Evolutionary conservation across 768 basidiomycete genomes (phyloP).

Genomic region (Tulasnella sp.): DNA sequence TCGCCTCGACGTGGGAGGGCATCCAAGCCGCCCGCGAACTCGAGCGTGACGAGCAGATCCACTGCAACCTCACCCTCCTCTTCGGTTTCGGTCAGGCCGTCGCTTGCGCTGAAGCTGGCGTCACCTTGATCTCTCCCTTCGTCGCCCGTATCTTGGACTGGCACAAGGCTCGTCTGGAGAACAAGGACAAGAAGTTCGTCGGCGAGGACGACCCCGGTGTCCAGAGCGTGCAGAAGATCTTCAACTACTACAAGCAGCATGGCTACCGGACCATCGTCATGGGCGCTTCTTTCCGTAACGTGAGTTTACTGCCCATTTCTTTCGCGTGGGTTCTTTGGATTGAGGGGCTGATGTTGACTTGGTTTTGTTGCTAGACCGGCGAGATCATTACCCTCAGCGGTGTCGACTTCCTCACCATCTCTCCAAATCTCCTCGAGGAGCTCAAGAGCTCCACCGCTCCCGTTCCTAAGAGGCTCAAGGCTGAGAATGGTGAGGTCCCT

Average conservation of each 20-base stretch:
- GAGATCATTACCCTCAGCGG: slow-evolving; percentile 96
- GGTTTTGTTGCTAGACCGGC: slow-evolving; percentile 54
- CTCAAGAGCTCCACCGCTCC: slow-evolving; percentile 72
- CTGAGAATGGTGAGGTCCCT: slow-evolving; percentile 48
- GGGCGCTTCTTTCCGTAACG: slow-evolving; percentile 99
- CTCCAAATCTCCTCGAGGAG: slow-evolving; percentile 86
- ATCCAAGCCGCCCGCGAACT: slow-evolving; percentile 98
- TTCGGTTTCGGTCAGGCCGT: slow-evolving; percentile 99
- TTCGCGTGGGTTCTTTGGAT: neutral
- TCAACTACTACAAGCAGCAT: slow-evolving; percentile 99
- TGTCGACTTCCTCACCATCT: slow-evolving; percentile 95
- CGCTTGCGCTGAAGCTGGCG: slow-evolving; percentile 96
- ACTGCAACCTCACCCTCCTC: slow-evolving; percentile 98
- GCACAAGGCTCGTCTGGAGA: slow-evolving; percentile 72
- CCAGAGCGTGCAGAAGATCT: slow-evolving; percentile 91
- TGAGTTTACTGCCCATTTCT: slow-evolving; percentile 40
- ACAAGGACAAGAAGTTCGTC: slow-evolving; percentile 74
- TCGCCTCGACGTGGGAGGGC: slow-evolving; percentile 99
- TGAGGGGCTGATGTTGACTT: slow-evolving; percentile 21
- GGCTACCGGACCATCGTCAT: slow-evolving; percentile 99
- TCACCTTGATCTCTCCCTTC: slow-evolving; percentile 98
- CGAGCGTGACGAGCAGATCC: slow-evolving; percentile 87
- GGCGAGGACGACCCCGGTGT: slow-evolving; percentile 96
- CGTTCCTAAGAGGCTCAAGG: slow-evolving; percentile 82
- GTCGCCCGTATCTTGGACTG: slow-evolving; percentile 99